These are phyloP conservation scores for Chaetothyriales sp. DNA, from an alignment of 2,329 filamentous ascomycete genomes.

Conservation along the genomic window DNA sequence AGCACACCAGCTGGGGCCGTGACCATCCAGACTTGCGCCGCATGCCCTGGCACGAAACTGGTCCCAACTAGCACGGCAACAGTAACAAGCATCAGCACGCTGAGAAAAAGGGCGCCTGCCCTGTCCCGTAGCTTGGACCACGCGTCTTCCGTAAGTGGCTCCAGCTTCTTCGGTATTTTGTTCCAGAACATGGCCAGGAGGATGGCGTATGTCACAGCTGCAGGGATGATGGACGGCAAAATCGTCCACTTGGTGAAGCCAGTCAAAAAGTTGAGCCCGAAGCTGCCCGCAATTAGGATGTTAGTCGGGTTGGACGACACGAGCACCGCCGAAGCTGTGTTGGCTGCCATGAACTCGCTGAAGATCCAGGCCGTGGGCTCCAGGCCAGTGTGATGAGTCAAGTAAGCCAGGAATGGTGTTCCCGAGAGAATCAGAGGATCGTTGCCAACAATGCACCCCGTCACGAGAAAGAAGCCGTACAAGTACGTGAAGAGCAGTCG, in stretches of 20 bases:
- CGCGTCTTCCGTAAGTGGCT: conserved; percentile 14
- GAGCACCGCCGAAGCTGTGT: conserved; percentile 59
- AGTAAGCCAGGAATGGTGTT: conserved; percentile 18
- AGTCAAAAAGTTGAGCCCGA: conserved; percentile 17
- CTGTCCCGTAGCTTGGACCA: conserved; percentile 17
- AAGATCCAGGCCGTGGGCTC: conserved; percentile 17
- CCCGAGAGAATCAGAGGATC: conserved; percentile 18
- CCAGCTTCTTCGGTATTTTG: conserved; percentile 15
- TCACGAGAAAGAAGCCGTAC: conserved; percentile 16
- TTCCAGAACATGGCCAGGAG: conserved; percentile 20
- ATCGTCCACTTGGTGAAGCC: conserved; percentile 19
- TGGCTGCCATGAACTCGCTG: conserved; percentile 19
- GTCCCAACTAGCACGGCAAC: conserved; percentile 18
- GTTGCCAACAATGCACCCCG: conserved; percentile 17
- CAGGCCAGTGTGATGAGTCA: conserved; percentile 15
- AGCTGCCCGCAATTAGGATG: conserved; percentile 17
- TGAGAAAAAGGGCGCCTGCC: conserved; percentile 14
- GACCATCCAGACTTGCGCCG: conserved; percentile 18
- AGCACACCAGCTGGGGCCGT: conserved; percentile 15
- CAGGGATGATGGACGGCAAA: conserved; percentile 16
- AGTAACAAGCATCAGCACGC: conserved; percentile 15
- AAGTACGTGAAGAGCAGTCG: conserved; percentile 16
- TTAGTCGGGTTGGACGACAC: conserved; percentile 63
- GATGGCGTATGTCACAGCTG: conserved; percentile 15
- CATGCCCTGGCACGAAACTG: conserved; percentile 17